A percentile compares a stretch with the other conserved stretches of the same genome.
phyloP scores from a whole-genome alignment of 1,284 basidiomycete genomes.

The Apiotrichum porosum region DNA sequence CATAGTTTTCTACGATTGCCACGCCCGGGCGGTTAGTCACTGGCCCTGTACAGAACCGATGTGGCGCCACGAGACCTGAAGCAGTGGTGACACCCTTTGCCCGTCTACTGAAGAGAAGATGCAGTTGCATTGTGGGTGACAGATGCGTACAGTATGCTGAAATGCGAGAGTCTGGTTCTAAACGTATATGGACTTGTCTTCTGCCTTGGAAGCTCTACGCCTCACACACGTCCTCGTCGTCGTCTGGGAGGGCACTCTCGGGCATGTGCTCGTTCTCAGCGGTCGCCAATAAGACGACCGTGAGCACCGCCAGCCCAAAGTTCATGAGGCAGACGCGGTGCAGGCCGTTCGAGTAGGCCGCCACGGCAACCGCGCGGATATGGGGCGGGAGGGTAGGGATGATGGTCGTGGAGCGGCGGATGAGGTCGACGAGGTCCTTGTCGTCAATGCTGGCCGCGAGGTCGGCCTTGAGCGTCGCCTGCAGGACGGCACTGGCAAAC shows the following conservation, averaged over 20 bases:
- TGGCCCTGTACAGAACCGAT: too few species aligned
- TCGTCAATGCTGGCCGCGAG: constrained; percentile 58
- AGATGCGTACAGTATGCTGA: too few species aligned
- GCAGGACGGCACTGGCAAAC: constrained; percentile 70
- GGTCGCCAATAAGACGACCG: constrained; percentile 21
- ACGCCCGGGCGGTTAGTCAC: too few species aligned
- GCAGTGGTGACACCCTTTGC: too few species aligned
- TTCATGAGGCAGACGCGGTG: constrained; percentile 79
- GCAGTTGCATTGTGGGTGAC: too few species aligned
- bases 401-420: constrained; percentile 72
- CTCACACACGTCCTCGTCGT: background rate
- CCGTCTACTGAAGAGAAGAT: too few species aligned
- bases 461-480: constrained; percentile 65
- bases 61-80: too few species aligned
- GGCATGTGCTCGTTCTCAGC: constrained; percentile 37
- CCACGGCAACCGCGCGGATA: constrained; percentile 62
- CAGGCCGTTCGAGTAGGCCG: constrained; percentile 77
- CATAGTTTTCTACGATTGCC: too few species aligned
- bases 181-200: too few species aligned
- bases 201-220: too few species aligned
- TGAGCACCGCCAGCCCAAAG: constrained; percentile 47
- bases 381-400: constrained; percentile 65
- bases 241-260: background rate
- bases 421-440: constrained; percentile 55
- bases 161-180: too few species aligned